Evolutionary conservation across 495 filamentous ascomycete species (phyloP), one percentile per base, ranked within the genome.

Genomic region (Choiromyces venosus): DNA sequence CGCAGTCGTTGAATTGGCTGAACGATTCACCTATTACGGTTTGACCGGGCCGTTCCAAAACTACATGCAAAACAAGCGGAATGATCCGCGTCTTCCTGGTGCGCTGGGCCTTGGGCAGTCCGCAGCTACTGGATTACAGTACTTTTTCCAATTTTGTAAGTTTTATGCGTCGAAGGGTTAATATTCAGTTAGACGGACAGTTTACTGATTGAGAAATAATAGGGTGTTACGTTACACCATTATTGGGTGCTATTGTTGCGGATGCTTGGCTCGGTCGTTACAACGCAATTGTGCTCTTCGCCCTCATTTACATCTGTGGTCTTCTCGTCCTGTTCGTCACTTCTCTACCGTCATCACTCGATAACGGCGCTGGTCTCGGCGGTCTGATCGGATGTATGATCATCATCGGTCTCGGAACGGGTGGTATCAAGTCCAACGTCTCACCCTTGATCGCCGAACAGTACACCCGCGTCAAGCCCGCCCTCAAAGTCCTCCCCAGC

Each of bases 381-480:
- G 82, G 83, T 4, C 77, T 85, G 36, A 78, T 82, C 37, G 79
- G 74, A 33, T 78, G 78, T 25, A 83, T 84, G 76, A 71, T 86
- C 10, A 76, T 87, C 39, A 85, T 86, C 70, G 86, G 84, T 42
- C 75, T 86, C n/a, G 85, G 85, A 61, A 84, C 83, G 39, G 86
- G 86, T 66, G 84, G 84, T 65, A 85, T 91, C 84, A 90, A 91
- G 84, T 86, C 88, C 71, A 90, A 89, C 72, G 88, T 91, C 65
- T 87, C 86, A n/a, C 88, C 89, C 2, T 81, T 89, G 37, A 81
- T 86, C 72, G 86, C 87, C 29, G 88, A 90, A 70, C 88, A 89
- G 77, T 86, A 88, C 46, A 84, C 84, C 25, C 83, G 83, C 25
- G 85, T 80, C 4, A 84, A 83, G 7, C 84, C 84, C 35, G 83